phyloP scores from a whole-genome alignment of 192 early-diverging fungal species.

The Coemansia sp. region DNA sequence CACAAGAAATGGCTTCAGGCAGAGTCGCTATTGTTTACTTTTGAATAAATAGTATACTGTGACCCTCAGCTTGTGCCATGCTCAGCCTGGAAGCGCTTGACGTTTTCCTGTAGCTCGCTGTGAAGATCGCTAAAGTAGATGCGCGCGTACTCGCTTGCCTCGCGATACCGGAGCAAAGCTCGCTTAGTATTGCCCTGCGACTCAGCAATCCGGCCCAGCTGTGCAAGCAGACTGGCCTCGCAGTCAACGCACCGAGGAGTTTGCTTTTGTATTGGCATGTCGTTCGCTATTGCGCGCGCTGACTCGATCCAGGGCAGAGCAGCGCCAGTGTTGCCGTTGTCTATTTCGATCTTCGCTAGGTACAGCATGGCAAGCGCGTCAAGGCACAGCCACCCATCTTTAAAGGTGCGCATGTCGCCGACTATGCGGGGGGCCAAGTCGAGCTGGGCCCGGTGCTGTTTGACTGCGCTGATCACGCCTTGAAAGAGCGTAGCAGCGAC shows the following conservation, averaged over 20 bases:
- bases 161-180: slow-evolving; percentile 37
- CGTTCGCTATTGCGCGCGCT: slow-evolving; percentile 14
- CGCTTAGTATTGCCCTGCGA: slow-evolving; percentile 17
- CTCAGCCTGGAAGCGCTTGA: slow-evolving; percentile 15
- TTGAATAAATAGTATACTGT: not conserved
- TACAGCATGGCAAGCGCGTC: slow-evolving; percentile 34
- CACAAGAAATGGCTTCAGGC: slow-evolving; percentile 24
- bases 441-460: slow-evolving; percentile 34
- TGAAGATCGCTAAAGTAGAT: slow-evolving; percentile 18
- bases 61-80: not conserved
- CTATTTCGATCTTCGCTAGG: slow-evolving; percentile 27
- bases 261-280: not conserved
- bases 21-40: not conserved
- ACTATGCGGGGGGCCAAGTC: slow-evolving; percentile 26
- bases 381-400: slow-evolving; percentile 42
- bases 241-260: slow-evolving; percentile 36
- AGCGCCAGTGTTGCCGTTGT: slow-evolving; percentile 13
- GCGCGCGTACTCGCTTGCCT: slow-evolving; percentile 36
- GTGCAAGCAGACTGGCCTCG: slow-evolving; percentile 18
- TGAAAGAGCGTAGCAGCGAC: slow-evolving; percentile 30
- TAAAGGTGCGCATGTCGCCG: slow-evolving; percentile 19
- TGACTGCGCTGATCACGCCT: slow-evolving; percentile 19
- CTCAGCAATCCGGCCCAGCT: slow-evolving; percentile 44
- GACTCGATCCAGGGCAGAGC: slow-evolving; percentile 34
- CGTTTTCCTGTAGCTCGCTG: slow-evolving; percentile 9